Conservation (phyloP, 108 stramenopile species). For the Cyclostephanos tholiformis region DNA sequence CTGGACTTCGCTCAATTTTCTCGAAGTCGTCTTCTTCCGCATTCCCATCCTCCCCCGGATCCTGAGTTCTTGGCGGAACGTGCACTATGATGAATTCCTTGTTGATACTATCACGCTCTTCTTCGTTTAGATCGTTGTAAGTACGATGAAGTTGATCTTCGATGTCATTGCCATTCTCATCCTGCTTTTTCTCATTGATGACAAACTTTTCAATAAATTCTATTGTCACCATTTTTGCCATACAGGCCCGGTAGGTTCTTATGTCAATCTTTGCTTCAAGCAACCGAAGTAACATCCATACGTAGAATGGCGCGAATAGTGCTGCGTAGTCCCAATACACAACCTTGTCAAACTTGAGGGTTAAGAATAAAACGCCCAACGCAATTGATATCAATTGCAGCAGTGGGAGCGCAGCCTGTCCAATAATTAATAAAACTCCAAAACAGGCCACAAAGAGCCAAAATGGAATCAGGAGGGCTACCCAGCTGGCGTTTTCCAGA, state of each 20-base stretch:
- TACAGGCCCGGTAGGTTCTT: slow-evolving; percentile 32
- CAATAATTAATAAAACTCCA: slow-evolving; percentile 42
- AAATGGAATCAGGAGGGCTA: slow-evolving; percentile 60
- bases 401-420: slow-evolving; percentile 35
- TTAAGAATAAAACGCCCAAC: slow-evolving; percentile 46
- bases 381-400: slow-evolving; percentile 58
- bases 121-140: slow-evolving; percentile 62
- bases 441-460: slow-evolving; percentile 59
- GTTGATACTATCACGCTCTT: slow-evolving; percentile 64
- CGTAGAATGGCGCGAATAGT: slow-evolving; percentile 47
- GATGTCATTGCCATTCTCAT: slow-evolving; percentile 48
- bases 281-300: slow-evolving; percentile 46
- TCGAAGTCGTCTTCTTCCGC: slow-evolving; percentile 47
- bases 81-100: slow-evolving; percentile 52
- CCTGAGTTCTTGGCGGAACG: slow-evolving; percentile 58
- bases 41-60: slow-evolving; percentile 40
- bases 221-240: slow-evolving; percentile 66
- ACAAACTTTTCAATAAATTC: slow-evolving; percentile 61
- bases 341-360: slow-evolving; percentile 46
- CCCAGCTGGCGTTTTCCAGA: slow-evolving; percentile 62
- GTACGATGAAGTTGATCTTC: slow-evolving; percentile 45
- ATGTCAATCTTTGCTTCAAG: slow-evolving; percentile 37
- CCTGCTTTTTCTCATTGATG: slow-evolving; percentile 57
- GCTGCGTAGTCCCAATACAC: slow-evolving; percentile 33
- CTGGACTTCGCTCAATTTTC: slow-evolving; percentile 65